Evolutionary conservation across 106 monocot species (phyloP), one percentile per base, ranked within the genome.

Genomic region (Allium sativum): DNA sequence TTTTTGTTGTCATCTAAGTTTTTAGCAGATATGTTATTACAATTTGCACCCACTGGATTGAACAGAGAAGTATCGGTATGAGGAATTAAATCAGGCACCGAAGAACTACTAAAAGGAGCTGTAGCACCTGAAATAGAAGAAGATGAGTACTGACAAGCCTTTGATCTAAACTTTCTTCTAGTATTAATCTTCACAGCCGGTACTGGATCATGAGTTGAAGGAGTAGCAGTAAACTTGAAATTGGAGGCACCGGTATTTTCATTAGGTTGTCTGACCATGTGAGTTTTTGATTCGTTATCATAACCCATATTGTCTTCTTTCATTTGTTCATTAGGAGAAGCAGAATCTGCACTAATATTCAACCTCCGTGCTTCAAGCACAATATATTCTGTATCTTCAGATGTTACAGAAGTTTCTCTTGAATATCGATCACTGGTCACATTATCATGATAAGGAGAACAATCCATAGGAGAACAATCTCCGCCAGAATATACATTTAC

Each of bases 391-490:
- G 61, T 44, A 61, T 61, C 61, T 44, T 44, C 61, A 61, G 73
- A 82, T 55, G 77, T 52, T 47, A 79, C 56, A 69, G 75, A 76
- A 57, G 73, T 53, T 74, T 86, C 76, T 73, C 63, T 81, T 52
- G 73, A 58, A 40, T 40, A 64, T 13, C 65, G 66, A 16, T 73
- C 72, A 62, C 68, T 59, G 40, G 65, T 67, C 61, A 54, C 45
- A 70, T 67, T 65, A 63, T 91, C 87, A n/a, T 59, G 72, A 65
- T 88, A 98, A 56, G 96, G 96, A 67, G 96, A 98, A 71, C 69
- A 91, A 70, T 98, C 96, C 96, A 98, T 98, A 12, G 96, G 95
- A 18, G 95, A 96, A 70, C 76, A 79, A 48, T 42, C 72, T 48
- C 56, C 79, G 41, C 58, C 57, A 22, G 73, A 73, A 50, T 73